Percentiles rank a stretch among this genome's conserved stretches.
Evolutionary conservation across 2,329 filamentous ascomycete species (phyloP).

Genomic region (Hypoxylon rubiginosum): DNA sequence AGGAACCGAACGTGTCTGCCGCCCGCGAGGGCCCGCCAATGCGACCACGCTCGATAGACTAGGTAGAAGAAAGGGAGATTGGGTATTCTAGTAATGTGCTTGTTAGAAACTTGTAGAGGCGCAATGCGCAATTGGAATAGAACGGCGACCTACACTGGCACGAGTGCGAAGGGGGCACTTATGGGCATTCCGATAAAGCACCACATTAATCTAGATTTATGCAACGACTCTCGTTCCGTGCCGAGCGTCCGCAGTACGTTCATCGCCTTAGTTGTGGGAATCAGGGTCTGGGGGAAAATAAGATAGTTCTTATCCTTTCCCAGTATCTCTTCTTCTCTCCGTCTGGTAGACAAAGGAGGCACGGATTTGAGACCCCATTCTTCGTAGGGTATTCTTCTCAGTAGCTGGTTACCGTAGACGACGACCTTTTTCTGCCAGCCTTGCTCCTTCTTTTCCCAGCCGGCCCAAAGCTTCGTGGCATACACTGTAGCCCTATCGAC

Average conservation of each 20-base stretch:
- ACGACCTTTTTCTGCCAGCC: slow-evolving; percentile 93
- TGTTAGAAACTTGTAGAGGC: slow-evolving; percentile 33
- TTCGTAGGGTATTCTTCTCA: slow-evolving; percentile 91
- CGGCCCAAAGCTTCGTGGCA: slow-evolving; percentile 82
- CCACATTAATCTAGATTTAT: slow-evolving; percentile 82
- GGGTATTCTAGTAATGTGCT: slow-evolving; percentile 72
- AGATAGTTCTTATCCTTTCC: slow-evolving; percentile 77
- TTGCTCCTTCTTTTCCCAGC: slow-evolving; percentile 85
- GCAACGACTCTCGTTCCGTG: slow-evolving; percentile 83
- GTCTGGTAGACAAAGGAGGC: slow-evolving; percentile 79
- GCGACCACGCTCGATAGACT: slow-evolving; percentile 89
- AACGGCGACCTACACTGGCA: slow-evolving; percentile 79
- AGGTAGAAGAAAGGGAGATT: slow-evolving; percentile 99
- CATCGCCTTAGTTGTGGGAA: slow-evolving; percentile 74
- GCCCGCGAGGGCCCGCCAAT: slow-evolving; percentile 88
- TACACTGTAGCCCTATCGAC: slow-evolving; percentile 78
- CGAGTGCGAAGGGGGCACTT: slow-evolving; percentile 82
- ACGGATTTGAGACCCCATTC: slow-evolving; percentile 99
- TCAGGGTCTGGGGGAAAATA: slow-evolving; percentile 79
- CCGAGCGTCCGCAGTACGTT: slow-evolving; percentile 78
- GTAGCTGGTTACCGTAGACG: slow-evolving; percentile 84
- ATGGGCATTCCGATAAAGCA: slow-evolving; percentile 87
- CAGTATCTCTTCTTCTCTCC: slow-evolving; percentile 72
- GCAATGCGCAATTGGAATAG: not conserved
- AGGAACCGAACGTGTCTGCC: slow-evolving; percentile 89